A percentile compares a stretch with the other conserved stretches of the same genome.
These are phyloP conservation scores for Scutellaria minor DNA, from an alignment of 257 asterid genomes.

Conservation along the genomic window DNA sequence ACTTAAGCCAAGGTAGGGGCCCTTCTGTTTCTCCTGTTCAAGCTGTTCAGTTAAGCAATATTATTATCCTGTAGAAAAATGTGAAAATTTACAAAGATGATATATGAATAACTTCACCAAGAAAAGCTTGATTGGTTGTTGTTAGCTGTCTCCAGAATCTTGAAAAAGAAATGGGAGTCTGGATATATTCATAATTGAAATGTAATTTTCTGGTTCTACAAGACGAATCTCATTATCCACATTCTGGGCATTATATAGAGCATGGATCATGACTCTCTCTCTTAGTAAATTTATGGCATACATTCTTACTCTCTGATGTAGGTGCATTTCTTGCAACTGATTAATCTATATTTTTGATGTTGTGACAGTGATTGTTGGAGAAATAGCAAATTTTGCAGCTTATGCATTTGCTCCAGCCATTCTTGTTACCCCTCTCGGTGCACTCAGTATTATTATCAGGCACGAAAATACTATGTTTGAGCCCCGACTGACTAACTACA, in stretches of 20 bases:
- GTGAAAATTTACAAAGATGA: not conserved
- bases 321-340: conserved; percentile 4
- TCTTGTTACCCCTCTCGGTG: conserved; percentile 94
- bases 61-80: not conserved
- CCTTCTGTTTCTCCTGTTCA: too few relatives aligned
- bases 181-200: not conserved
- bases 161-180: conserved; percentile 15
- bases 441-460: conserved; percentile 96
- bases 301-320: conserved; percentile 23
- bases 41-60: not conserved
- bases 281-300: not conserved
- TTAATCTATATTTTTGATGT: conserved; percentile 31
- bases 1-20: too few relatives aligned
- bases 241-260: not conserved
- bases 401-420: conserved; percentile 98
- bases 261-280: not conserved
- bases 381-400: conserved; percentile 91
- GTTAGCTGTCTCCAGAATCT: not conserved
- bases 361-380: conserved; percentile 87
- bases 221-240: too few relatives aligned
- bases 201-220: too few relatives aligned
- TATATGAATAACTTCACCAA: not conserved
- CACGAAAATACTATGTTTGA: conserved; percentile 35
- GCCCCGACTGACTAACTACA: conserved; percentile 28
- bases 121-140: not conserved